Evolutionary conservation across 164 flowering plant species (phyloP).

Genomic region (Umbilicus rupestris): DNA sequence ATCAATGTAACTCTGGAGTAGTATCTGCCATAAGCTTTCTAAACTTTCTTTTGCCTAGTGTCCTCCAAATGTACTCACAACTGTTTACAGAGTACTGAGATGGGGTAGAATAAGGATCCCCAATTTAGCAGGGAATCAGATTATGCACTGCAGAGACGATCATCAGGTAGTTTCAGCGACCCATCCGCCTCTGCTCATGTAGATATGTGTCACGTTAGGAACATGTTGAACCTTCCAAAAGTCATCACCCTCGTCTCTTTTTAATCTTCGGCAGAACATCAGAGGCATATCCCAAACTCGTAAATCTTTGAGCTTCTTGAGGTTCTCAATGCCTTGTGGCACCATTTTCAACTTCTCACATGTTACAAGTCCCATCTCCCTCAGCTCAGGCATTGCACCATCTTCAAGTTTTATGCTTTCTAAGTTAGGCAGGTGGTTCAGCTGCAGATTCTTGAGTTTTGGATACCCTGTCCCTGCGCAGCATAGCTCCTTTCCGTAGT

Average conservation of each 20-base stretch:
- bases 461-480: constrained; percentile 12
- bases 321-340: constrained; percentile 13
- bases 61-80: too few relatives aligned
- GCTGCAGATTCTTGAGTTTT: constrained; percentile 9
- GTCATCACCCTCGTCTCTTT: constrained; percentile 6
- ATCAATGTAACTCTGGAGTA: too few relatives aligned
- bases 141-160: neutral
- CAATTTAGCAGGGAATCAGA: too few relatives aligned
- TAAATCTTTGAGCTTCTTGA: constrained; percentile 8
- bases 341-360: constrained; percentile 7
- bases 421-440: neutral
- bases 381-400: constrained; percentile 14
- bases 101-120: too few relatives aligned
- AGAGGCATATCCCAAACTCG: constrained; percentile 9
- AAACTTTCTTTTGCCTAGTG: too few relatives aligned
- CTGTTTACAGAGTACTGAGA: too few relatives aligned
- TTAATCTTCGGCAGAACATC: neutral
- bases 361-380: neutral
- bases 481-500: constrained; percentile 8
- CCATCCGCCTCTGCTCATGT: constrained; percentile 9
- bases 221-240: constrained; percentile 12
- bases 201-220: constrained; percentile 7
- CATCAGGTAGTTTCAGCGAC: constrained; percentile 3
- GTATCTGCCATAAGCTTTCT: too few relatives aligned
- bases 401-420: constrained; percentile 2